Evolutionary conservation across 176 grass and related monocot species (phyloP), one percentile per base, ranked within the genome.

Genomic region (Phoenix roebelenii): DNA sequence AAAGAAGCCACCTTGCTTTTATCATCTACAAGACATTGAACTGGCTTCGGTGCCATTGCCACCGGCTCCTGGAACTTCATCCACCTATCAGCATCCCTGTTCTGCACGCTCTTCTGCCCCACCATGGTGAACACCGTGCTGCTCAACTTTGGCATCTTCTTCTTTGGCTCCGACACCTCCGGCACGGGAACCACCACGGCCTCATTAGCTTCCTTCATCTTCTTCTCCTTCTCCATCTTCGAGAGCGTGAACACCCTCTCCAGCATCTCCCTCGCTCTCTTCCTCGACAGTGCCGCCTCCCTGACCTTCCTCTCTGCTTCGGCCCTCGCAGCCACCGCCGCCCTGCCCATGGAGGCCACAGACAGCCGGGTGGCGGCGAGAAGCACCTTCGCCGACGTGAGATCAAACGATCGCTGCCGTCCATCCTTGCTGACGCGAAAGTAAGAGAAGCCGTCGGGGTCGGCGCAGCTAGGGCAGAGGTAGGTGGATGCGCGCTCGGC

Each of bases 281-380:
- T 91, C 62, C 78, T 72, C 3, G 87, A 72, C 44, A 39, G 51
- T 14, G 79, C 84, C 0, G 93, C 93, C 62, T 92, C 93, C 23
- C 60, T 81, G 16, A 72, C 81, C 55, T 70, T 59, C 72, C 76
- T 80, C 62, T 92, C 87, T 0, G 87, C 81, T 3, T 88, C 93
- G 15, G 66, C 63, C 5, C 80, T 77, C 17, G 84, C 84, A 4
- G 78, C 59, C 1, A 29, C 63, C 0, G 73, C 81, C 1, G 84
- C 93, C 18, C 84, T 80, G 5, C 51, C 44, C 51, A 98, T 68
- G 24, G 84, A 88, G 5, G 79, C 64, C 12, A 80, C 72, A 4
- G 93, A 58, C 18, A 98, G 69, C 14, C 70, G 58, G 2, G 93
- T 76, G 0, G 93, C 93, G 17, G 86, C 82, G 59, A 98, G 93